These are phyloP conservation scores for Martiniozyma abietophila DNA, from an alignment of 805 yeast genomes.

Conservation along the genomic window DNA sequence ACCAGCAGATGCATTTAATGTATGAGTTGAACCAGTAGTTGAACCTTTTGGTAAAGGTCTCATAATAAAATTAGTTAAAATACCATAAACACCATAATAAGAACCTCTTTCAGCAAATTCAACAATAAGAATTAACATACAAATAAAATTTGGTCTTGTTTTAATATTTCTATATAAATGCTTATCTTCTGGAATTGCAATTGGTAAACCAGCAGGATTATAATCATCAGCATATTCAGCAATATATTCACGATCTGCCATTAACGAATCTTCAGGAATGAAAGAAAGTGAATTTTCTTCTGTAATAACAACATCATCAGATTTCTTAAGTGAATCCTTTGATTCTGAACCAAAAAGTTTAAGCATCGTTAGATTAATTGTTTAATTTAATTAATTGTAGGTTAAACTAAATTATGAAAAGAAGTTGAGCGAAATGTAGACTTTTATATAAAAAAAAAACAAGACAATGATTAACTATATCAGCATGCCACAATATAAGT, in stretches of 20 bases:
- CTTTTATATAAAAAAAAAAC: no score
- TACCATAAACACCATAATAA: slow-evolving; percentile 37
- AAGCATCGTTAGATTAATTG: no score
- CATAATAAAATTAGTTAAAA: slow-evolving; percentile 40
- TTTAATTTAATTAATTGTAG: no score
- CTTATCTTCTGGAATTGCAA: slow-evolving; percentile 25
- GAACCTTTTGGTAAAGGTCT: slow-evolving; percentile 43
- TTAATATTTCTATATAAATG: slow-evolving; percentile 27
- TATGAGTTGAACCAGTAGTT: slow-evolving; percentile 33
- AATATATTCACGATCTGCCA: slow-evolving; percentile 12
- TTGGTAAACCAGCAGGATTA: slow-evolving; percentile 22
- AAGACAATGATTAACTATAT: no score
- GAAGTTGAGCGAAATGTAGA: no score
- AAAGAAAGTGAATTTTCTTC: background rate
- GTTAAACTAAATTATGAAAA: no score
- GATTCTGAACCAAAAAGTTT: background rate
- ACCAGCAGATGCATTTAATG: slow-evolving; percentile 31
- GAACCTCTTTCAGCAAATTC: slow-evolving; percentile 52
- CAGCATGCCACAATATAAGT: no score
- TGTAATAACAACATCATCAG: background rate
- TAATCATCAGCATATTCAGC: slow-evolving; percentile 22
- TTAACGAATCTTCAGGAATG: slow-evolving; percentile 1
- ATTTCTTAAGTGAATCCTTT: background rate
- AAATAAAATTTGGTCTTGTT: slow-evolving; percentile 38
- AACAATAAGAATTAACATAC: slow-evolving; percentile 38